Percentiles rank a stretch among this genome's conserved stretches.
Evolutionary conservation across 805 yeast genomes (phyloP).

Genomic region (Candida germanica): DNA sequence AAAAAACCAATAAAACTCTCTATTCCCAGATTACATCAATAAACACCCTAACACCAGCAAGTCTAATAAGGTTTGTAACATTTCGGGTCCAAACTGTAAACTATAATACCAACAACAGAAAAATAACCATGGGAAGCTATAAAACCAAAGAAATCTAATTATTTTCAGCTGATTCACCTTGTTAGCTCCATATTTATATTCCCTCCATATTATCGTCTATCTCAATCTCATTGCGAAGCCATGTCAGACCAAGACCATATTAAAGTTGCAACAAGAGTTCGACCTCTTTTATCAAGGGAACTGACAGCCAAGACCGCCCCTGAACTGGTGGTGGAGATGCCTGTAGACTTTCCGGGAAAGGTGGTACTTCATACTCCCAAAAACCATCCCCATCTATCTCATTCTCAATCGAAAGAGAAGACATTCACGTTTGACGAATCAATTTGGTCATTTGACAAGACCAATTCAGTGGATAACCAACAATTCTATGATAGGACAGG

Average conservation of each 20-base stretch:
- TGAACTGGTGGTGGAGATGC: conserved; percentile 30
- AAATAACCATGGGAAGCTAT: too few relatives aligned
- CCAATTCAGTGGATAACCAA: conserved; percentile 40
- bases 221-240: too few relatives aligned
- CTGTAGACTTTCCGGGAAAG: conserved; percentile 9
- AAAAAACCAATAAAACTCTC: too few relatives aligned
- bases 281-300: conserved; percentile 38
- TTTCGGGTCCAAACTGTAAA: too few relatives aligned
- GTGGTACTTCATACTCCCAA: conserved; percentile 1
- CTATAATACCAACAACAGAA: too few relatives aligned
- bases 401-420: neutral
- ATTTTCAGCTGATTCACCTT: too few relatives aligned
- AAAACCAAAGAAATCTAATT: too few relatives aligned
- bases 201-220: too few relatives aligned
- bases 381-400: neutral
- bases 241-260: conserved; percentile 18
- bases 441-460: conserved; percentile 16
- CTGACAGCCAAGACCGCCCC: conserved; percentile 7
- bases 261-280: conserved; percentile 50
- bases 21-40: too few relatives aligned
- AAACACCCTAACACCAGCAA: too few relatives aligned
- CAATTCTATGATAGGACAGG: conserved; percentile 56
- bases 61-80: too few relatives aligned
- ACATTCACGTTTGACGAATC: conserved; percentile 18
- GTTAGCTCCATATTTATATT: too few relatives aligned